Evolutionary conservation across 2,329 filamentous ascomycete genomes (phyloP), one percentile per base, ranked within the genome.

Genomic region (Paracamarosporium sp.): DNA sequence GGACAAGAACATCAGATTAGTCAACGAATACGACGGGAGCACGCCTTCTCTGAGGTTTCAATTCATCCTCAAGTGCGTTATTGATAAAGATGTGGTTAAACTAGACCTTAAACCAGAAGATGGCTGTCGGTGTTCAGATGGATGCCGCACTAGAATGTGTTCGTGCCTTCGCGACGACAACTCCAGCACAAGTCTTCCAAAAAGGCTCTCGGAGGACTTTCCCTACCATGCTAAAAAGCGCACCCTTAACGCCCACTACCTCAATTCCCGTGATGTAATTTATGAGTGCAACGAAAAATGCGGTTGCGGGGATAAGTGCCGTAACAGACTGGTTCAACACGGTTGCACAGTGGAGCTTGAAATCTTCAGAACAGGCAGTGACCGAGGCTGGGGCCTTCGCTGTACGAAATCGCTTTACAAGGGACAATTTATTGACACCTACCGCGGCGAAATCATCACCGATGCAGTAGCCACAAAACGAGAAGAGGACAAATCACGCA

Each of bases 261-360:
- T 80, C 0, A 67, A 80, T n/a, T 68, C 70, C 0, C 69, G 80
- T 0, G 63, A 72, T 12, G 70, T 89, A 0, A 90, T 96, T 55
- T 94, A 93, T 75, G 92, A 96, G 69, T 96, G 92, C 71, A 92
- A 95, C 65, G 79, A 83, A 2, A 85, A 83, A 8, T 96, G 92
- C 75, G 79, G 77, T 2, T 96, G 92, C 66, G 83, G 82, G 90
- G 28, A 28, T 47, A 13, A 7, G 43, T 15, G 43, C 27, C 3
- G 4, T 9, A 33, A 2, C 11, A 11, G 9, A 15, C 44, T 33
- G 5, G 91, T 95, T 0, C 90, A 92, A 69, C 83, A 88, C 47
- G 91, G 92, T 0, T 82, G 92, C 2, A 85, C 83, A 44, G 81
- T 95, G 0, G 84, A 87, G 1, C 78, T 96, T 1, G 86, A 93